Percentiles rank a stretch among this genome's conserved stretches.
These are phyloP conservation scores for Fusarium mundagurra DNA, from an alignment of 2,329 filamentous ascomycete genomes.

Conservation along the genomic window DNA sequence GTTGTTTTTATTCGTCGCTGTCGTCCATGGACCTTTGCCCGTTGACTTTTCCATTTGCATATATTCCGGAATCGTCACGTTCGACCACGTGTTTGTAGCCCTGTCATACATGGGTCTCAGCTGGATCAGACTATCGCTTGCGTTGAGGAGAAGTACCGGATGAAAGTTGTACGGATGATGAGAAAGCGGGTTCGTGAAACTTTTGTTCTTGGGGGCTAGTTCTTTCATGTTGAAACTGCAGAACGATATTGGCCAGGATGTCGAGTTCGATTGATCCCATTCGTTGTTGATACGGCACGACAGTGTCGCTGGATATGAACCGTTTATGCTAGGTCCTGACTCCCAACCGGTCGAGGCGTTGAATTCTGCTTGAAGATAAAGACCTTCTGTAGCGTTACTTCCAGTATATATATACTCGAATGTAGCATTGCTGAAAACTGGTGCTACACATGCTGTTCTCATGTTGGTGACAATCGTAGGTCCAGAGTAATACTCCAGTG, in stretches of 20 bases:
- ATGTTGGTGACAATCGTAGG: neutral
- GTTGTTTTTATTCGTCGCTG: accelerated
- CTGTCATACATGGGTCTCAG: neutral
- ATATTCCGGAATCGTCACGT: accelerated
- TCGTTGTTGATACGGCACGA: neutral
- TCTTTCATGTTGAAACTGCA: neutral
- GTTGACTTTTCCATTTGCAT: neutral
- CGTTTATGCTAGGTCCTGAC: neutral
- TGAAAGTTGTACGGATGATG: neutral
- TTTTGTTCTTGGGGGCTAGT: accelerated
- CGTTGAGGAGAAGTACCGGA: neutral
- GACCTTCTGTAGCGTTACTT: neutral
- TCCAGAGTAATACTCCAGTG: neutral
- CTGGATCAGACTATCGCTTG: neutral
- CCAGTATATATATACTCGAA: neutral
- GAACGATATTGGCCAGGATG: neutral
- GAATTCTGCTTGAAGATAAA: neutral
- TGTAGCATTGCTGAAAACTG: accelerated
- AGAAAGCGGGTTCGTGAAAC: neutral
- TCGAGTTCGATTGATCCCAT: neutral
- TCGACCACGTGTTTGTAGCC: neutral
- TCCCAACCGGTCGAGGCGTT: neutral
- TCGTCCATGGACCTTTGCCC: neutral
- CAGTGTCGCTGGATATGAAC: neutral
- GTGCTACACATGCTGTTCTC: neutral